Evolutionary conservation across 2,329 filamentous ascomycete genomes (phyloP).

Genomic region (Fusarium algeriense): DNA sequence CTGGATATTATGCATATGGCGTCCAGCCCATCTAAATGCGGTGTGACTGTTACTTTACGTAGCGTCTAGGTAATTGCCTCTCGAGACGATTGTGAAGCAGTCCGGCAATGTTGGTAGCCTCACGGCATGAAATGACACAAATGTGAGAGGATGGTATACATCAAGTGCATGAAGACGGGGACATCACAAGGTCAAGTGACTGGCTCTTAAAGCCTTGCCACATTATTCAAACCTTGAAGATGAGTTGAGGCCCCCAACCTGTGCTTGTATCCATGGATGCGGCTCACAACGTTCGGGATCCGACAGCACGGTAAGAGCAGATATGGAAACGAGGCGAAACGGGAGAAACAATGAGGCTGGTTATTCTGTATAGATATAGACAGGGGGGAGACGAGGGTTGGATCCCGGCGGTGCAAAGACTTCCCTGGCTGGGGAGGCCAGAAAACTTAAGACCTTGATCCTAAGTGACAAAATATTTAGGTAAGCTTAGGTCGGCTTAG

Average conservation of each 20-base stretch:
- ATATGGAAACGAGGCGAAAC: conserved; percentile 15
- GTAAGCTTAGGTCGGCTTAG: no score
- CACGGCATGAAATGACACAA: background rate
- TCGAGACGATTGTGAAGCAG: background rate
- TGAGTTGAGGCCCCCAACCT: conserved; percentile 8
- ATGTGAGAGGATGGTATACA: background rate
- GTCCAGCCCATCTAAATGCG: conserved; percentile 20
- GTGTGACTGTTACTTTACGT: conserved; percentile 18
- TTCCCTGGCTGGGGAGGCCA: no score
- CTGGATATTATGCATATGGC: conserved; percentile 5
- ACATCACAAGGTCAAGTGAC: background rate
- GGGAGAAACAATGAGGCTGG: background rate
- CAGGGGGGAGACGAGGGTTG: background rate
- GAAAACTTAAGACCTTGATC: no score
- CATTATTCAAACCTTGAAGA: background rate
- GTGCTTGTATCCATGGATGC: background rate
- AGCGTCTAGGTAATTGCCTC: background rate
- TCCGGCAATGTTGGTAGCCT: conserved; percentile 20
- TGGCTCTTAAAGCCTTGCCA: background rate
- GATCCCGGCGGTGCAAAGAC: background rate
- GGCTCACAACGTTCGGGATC: conserved; percentile 18
- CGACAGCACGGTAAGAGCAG: conserved; percentile 19
- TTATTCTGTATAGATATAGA: background rate
- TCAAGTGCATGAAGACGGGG: background rate
- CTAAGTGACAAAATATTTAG: no score